Conservation (phyloP, 1,284 basidiomycete genomes). For the Microbotryomycetes sp. region DNA sequence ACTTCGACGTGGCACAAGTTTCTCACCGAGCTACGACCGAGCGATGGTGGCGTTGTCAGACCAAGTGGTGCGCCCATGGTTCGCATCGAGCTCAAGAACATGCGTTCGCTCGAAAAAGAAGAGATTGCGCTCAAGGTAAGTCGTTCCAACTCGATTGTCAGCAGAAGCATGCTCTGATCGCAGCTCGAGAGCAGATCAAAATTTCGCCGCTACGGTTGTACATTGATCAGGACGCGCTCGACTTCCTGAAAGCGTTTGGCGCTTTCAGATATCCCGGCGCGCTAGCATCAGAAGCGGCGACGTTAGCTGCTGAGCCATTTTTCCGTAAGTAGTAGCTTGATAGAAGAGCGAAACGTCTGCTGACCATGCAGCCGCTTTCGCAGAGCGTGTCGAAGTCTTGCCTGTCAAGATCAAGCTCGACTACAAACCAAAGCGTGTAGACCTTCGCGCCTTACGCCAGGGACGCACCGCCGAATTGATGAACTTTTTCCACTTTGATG, state of each 20-base stretch:
- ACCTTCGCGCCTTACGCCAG: constrained; percentile 83
- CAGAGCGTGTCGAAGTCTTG: constrained; percentile 70
- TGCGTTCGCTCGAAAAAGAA: constrained; percentile 62
- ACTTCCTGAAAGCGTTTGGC: constrained; percentile 95
- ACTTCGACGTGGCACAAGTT: constrained; percentile 99
- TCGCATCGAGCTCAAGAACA: constrained; percentile 67
- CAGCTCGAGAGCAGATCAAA: constrained; percentile 56
- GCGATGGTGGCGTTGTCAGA: constrained; percentile 73
- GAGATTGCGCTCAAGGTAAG: constrained; percentile 76
- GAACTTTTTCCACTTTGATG: constrained; percentile 99
- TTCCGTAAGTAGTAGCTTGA: constrained; percentile 42
- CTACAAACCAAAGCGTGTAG: constrained; percentile 95
- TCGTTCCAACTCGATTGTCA: constrained; percentile 6
- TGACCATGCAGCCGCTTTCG: not conserved
- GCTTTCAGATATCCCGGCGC: constrained; percentile 65
- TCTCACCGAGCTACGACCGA: constrained; percentile 71
- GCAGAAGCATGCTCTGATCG: not conserved
- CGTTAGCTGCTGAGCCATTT: constrained; percentile 44
- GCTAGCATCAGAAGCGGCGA: constrained; percentile 40
- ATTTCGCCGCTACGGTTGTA: constrained; percentile 82
- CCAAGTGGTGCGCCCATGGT: constrained; percentile 91
- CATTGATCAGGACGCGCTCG: constrained; percentile 96
- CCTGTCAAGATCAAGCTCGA: constrained; percentile 82
- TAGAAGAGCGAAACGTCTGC: too few species aligned
- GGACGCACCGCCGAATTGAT: constrained; percentile 93